phyloP scores from a whole-genome alignment of 352 stramenopile genomes.

The Phytophthora fragariae region DNA sequence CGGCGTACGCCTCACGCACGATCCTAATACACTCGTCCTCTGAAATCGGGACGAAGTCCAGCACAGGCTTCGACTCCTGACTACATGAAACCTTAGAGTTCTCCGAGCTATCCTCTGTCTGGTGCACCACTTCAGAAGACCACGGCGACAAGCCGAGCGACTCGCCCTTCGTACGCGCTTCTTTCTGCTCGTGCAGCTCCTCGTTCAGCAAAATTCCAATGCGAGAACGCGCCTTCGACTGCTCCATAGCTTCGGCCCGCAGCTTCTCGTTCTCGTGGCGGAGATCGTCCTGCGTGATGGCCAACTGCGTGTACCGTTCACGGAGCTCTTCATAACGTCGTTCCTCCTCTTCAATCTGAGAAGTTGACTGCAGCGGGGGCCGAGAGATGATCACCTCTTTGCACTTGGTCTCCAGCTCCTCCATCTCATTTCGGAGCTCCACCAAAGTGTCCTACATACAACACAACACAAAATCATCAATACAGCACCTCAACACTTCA shows the following conservation, averaged over 20 bases:
- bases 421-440: slow-evolving; percentile 56
- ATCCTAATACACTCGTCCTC: slow-evolving; percentile 57
- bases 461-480: neutral
- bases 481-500: neutral
- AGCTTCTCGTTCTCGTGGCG: slow-evolving; percentile 68
- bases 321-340: slow-evolving; percentile 50
- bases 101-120: neutral
- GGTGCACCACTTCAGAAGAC: slow-evolving; percentile 4
- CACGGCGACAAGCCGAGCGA: slow-evolving; percentile 20
- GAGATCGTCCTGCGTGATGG: slow-evolving; percentile 63
- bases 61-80: slow-evolving; percentile 21
- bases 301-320: slow-evolving; percentile 56
- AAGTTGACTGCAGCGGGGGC: slow-evolving; percentile 6
- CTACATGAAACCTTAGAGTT: neutral
- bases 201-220: slow-evolving; percentile 67
- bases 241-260: slow-evolving; percentile 55
- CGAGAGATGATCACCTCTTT: slow-evolving; percentile 42
- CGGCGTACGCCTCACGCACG: slow-evolving; percentile 49
- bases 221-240: slow-evolving; percentile 62
- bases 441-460: slow-evolving; percentile 59
- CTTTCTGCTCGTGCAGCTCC: slow-evolving; percentile 56
- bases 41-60: slow-evolving; percentile 43
- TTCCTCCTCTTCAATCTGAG: slow-evolving; percentile 19
- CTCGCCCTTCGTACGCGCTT: slow-evolving; percentile 23
- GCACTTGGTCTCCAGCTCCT: slow-evolving; percentile 61